These are phyloP conservation scores for Lasiosphaeria hispida DNA, from an alignment of 495 filamentous ascomycete genomes.

Conservation along the genomic window DNA sequence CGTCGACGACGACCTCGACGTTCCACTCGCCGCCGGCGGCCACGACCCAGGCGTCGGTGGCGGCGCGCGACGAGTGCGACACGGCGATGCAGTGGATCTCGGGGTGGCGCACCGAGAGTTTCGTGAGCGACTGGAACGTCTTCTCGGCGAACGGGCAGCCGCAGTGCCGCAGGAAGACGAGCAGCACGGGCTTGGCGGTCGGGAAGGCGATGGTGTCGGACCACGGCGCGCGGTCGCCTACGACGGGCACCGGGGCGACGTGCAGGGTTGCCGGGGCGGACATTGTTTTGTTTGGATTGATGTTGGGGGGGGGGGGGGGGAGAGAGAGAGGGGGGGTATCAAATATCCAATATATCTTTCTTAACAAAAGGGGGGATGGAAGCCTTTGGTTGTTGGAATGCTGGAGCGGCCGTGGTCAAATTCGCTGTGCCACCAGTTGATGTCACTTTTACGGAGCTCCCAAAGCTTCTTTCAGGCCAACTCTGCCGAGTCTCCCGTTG, in stretches of 20 bases:
- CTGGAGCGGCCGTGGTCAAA: too few species aligned
- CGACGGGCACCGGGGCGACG: conserved; percentile 36
- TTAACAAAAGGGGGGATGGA: too few species aligned
- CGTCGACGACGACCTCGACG: conserved; percentile 54
- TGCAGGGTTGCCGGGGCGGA: too few species aligned
- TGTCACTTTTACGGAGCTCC: too few species aligned
- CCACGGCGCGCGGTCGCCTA: conserved; percentile 49
- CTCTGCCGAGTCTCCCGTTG: too few species aligned
- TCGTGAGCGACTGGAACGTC: conserved; percentile 48
- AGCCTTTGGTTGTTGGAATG: too few species aligned
- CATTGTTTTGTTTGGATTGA: too few species aligned
- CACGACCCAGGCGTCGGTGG: conserved; percentile 55
- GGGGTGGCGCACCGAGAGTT: conserved; percentile 43
- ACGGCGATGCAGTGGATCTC: conserved; percentile 56
- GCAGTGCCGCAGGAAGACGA: conserved; percentile 60
- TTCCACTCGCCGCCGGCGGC: conserved; percentile 52
- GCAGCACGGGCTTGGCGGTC: conserved; percentile 45
- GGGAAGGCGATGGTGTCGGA: conserved; percentile 45
- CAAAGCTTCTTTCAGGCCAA: too few species aligned
- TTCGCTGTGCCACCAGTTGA: too few species aligned
- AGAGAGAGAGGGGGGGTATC: too few species aligned
- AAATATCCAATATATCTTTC: too few species aligned
- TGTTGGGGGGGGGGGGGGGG: too few species aligned
- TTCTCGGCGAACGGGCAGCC: conserved; percentile 66
- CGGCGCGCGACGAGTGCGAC: conserved; percentile 50